Conservation (phyloP, 805 yeast species). For the Metschnikowia noctiluminum region DNA sequence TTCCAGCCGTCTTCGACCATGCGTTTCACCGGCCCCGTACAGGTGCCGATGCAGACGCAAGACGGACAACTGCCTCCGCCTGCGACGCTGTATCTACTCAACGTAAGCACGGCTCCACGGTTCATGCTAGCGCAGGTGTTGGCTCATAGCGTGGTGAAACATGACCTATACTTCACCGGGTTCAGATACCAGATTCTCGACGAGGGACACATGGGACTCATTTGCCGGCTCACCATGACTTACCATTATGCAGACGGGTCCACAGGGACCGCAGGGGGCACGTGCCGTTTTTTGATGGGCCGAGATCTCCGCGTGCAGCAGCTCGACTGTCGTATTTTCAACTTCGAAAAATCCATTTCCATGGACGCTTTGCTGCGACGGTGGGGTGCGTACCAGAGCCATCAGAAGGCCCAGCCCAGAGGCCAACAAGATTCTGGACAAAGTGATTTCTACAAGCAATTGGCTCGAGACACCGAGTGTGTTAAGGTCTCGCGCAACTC, state of each 20-base stretch:
- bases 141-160: constrained; percentile 36
- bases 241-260: constrained; percentile 66
- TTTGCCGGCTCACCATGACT: constrained; percentile 26
- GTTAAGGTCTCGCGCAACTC: constrained; percentile 48
- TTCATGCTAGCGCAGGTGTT: constrained; percentile 52
- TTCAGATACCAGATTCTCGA: constrained; percentile 38
- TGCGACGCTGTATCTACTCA: constrained; percentile 50
- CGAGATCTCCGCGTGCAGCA: constrained; percentile 66
- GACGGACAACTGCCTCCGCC: not conserved
- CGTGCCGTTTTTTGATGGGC: constrained; percentile 59
- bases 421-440: not conserved
- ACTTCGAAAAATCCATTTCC: constrained; percentile 27
- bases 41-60: not conserved
- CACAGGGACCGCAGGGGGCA: constrained; percentile 58
- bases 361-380: constrained; percentile 25
- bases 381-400: constrained; percentile 19
- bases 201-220: constrained; percentile 37
- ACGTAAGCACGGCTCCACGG: constrained; percentile 61
- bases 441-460: constrained; percentile 6
- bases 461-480: constrained; percentile 26
- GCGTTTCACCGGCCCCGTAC: constrained; percentile 26
- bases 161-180: constrained; percentile 33
- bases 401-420: constrained; percentile 6
- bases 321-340: constrained; percentile 51
- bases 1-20: constrained; percentile 31